Evolutionary conservation across 2,329 filamentous ascomycete species (phyloP).

Genomic region (Cladorrhinum sp.): DNA sequence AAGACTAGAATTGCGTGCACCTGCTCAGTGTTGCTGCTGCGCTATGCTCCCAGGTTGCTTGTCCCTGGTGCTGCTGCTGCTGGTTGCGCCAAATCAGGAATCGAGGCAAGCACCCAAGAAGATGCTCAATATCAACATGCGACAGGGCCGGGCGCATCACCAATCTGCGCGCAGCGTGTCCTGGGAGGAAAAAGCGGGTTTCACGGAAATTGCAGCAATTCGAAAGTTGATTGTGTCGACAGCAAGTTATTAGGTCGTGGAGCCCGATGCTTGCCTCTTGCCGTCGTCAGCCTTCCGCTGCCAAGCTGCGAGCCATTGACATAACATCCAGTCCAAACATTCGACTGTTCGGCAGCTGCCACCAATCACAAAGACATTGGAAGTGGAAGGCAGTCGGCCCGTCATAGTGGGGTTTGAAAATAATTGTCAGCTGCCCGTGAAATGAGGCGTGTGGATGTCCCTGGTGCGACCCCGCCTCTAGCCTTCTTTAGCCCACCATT

Average conservation of each 20-base stretch:
- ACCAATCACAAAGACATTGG: slow-evolving; percentile 6
- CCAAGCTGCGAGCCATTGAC: slow-evolving; percentile 2
- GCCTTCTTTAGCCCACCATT: background rate
- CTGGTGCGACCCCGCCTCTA: background rate
- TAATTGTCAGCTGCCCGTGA: slow-evolving; percentile 3
- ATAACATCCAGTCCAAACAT: background rate
- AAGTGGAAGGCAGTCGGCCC: background rate
- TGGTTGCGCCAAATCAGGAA: slow-evolving; percentile 9
- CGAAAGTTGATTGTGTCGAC: slow-evolving; percentile 7
- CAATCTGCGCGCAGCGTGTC: background rate
- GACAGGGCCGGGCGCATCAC: slow-evolving; percentile 6
- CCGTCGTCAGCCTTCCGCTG: slow-evolving; percentile 23
- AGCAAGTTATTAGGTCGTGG: slow-evolving; percentile 5
- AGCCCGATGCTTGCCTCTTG: slow-evolving; percentile 10
- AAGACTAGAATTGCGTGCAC: slow-evolving; percentile 8
- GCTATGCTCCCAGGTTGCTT: too few relatives aligned
- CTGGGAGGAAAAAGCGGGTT: background rate
- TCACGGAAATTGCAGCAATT: slow-evolving; percentile 8
- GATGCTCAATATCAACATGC: slow-evolving; percentile 5
- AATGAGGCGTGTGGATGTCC: slow-evolving; percentile 2
- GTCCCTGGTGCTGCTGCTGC: background rate
- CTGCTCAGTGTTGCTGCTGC: background rate
- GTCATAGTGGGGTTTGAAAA: background rate
- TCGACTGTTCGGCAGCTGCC: slow-evolving; percentile 4
- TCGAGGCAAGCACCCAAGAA: slow-evolving; percentile 4